Conservation (phyloP, 257 asterid genomes). For the Knoxia roxburghii region DNA sequence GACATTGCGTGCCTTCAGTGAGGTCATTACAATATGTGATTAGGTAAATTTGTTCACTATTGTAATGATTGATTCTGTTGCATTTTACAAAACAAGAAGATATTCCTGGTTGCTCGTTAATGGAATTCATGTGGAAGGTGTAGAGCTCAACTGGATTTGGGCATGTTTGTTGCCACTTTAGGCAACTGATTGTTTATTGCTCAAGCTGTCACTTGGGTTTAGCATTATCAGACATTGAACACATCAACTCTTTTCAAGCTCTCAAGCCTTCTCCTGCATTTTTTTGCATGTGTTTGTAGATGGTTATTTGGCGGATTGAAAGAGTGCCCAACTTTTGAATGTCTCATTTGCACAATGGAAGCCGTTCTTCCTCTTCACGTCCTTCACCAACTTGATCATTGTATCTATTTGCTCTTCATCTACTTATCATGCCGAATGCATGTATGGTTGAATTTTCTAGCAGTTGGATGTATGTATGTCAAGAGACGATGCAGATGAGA, state of each 20-base stretch:
- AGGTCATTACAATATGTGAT: neutral
- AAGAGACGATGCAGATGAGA: neutral
- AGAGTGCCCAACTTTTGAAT: neutral
- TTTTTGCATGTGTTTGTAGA: neutral
- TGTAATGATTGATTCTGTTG: neutral
- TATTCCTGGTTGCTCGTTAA: neutral
- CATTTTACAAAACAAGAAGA: neutral
- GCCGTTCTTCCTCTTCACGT: neutral
- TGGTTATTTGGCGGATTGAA: neutral
- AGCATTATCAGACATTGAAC: too few relatives aligned
- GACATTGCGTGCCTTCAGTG: neutral
- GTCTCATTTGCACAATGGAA: neutral
- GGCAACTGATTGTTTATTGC: neutral
- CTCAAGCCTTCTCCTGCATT: neutral
- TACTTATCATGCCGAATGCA: neutral
- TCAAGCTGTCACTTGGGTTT: neutral
- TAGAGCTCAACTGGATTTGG: neutral
- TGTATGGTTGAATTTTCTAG: neutral
- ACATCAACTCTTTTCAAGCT: too few relatives aligned
- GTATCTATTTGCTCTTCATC: neutral
- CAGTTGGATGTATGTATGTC: neutral
- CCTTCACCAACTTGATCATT: neutral
- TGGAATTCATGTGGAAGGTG: neutral
- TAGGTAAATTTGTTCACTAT: neutral
- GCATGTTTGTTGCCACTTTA: neutral